phyloP scores from a whole-genome alignment of 345 rosid species.

The Geranium brycei region DNA sequence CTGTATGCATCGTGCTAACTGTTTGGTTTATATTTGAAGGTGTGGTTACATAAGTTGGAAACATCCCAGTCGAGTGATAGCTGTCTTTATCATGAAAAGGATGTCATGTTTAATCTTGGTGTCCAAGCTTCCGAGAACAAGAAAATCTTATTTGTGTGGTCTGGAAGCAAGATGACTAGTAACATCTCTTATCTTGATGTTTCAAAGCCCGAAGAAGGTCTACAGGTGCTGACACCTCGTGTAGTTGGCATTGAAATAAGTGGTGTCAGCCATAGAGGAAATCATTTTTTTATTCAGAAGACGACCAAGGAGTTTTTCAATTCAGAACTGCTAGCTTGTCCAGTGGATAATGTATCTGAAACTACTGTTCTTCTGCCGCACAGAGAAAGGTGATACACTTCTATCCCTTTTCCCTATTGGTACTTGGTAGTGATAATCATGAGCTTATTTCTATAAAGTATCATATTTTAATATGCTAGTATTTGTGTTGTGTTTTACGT shows the following conservation, averaged over 20 bases:
- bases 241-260: conserved; percentile 51
- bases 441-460: conserved; percentile 1
- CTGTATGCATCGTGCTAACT: not conserved
- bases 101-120: conserved; percentile 64
- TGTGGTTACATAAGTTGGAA: conserved; percentile 83
- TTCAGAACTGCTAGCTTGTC: conserved; percentile 66
- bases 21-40: conserved; percentile 27
- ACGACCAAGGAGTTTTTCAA: conserved; percentile 72
- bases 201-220: conserved; percentile 56
- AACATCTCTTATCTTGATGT: conserved; percentile 50
- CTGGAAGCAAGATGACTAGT: conserved; percentile 65
- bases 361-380: conserved; percentile 66
- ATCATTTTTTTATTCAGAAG: conserved; percentile 61
- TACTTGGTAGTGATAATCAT: not conserved
- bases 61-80: conserved; percentile 53
- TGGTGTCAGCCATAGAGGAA: conserved; percentile 61
- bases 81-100: conserved; percentile 82
- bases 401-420: not conserved
- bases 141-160: conserved; percentile 48
- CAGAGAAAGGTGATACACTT: conserved; percentile 46
- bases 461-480: not conserved
- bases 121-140: conserved; percentile 67
- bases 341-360: conserved; percentile 43
- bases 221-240: conserved; percentile 63
- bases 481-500: not conserved